Conservation (phyloP, 2,329 filamentous ascomycete genomes). For the Epichloe bromicola region DNA sequence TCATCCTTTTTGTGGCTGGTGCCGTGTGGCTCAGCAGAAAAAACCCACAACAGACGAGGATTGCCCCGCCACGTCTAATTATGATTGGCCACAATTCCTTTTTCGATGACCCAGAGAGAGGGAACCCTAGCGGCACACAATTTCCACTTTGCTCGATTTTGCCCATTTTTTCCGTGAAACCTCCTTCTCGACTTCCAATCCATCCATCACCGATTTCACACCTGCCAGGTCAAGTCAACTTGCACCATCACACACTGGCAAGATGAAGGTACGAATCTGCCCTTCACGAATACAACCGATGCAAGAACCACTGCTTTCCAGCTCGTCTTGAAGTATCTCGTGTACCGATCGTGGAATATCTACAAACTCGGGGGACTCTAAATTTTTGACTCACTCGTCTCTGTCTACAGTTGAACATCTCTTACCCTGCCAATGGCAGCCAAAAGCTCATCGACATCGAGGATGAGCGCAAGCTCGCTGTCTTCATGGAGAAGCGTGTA, state of each 20-base stretch:
- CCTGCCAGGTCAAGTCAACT: slow-evolving; percentile 30
- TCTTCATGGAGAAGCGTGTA: slow-evolving; percentile 98
- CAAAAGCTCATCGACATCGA: slow-evolving; percentile 99
- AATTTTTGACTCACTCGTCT: slow-evolving; percentile 18
- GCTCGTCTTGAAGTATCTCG: background rate
- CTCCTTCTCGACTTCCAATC: slow-evolving; percentile 2
- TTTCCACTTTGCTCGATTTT: slow-evolving; percentile 28
- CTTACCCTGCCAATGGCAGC: slow-evolving; percentile 96
- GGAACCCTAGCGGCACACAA: slow-evolving; percentile 31
- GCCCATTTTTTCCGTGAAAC: slow-evolving; percentile 20
- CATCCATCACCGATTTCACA: slow-evolving; percentile 23
- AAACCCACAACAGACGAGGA: background rate
- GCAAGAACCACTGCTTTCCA: background rate
- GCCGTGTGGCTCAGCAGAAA: background rate
- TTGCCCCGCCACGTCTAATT: background rate
- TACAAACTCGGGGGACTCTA: background rate
- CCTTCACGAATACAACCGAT: background rate
- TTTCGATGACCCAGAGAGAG: slow-evolving; percentile 8
- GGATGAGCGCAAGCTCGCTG: slow-evolving; percentile 97
- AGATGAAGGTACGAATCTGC: slow-evolving; percentile 30
- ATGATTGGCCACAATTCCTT: slow-evolving; percentile 19
- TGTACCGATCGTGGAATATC: background rate
- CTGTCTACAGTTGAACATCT: slow-evolving; percentile 46
- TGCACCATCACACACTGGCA: slow-evolving; percentile 33
- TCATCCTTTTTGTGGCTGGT: slow-evolving; percentile 2